Evolutionary conservation across 441 rosid genomes (phyloP).

Genomic region (Isatis lusitanica): DNA sequence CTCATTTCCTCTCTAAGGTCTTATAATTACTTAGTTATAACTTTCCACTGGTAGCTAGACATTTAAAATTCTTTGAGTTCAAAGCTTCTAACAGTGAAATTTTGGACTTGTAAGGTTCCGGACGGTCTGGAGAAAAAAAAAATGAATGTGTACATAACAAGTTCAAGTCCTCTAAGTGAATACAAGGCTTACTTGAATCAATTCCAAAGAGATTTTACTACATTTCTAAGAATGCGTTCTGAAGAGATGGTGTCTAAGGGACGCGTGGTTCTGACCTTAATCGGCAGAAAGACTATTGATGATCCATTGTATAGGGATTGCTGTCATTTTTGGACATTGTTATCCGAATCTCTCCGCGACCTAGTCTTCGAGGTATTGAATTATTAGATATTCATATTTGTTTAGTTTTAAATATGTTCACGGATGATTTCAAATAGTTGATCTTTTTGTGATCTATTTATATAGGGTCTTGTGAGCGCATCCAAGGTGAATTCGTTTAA

Average conservation of each 20-base stretch:
- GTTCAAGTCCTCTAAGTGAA: conserved; percentile 39
- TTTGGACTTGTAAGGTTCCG: conserved; percentile 21
- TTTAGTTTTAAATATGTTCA: not conserved
- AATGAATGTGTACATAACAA: conserved; percentile 37
- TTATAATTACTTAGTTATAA: not conserved
- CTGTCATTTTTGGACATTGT: conserved; percentile 19
- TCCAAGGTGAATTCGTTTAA: conserved; percentile 21
- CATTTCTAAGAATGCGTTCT: conserved; percentile 33
- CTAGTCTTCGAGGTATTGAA: conserved; percentile 21
- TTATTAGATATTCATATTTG: not conserved
- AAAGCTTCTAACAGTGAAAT: not conserved
- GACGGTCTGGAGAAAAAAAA: conserved; percentile 22
- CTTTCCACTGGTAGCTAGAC: not conserved
- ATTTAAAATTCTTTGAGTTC: not conserved
- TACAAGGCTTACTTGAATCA: conserved; percentile 36
- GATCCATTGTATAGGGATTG: conserved; percentile 21
- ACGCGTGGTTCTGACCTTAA: conserved; percentile 31
- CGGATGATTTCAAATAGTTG: too few relatives aligned
- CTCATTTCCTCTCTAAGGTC: conserved; percentile 51
- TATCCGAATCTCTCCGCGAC: conserved; percentile 16
- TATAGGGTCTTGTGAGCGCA: conserved; percentile 20
- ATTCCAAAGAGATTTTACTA: conserved; percentile 34
- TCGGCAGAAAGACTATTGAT: conserved; percentile 34
- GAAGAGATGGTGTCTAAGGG: conserved; percentile 39
- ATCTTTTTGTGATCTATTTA: not conserved